Evolutionary conservation across 2,329 filamentous ascomycete genomes (phyloP), one percentile per base, ranked within the genome.

Genomic region (Trichoderma aggressivum): DNA sequence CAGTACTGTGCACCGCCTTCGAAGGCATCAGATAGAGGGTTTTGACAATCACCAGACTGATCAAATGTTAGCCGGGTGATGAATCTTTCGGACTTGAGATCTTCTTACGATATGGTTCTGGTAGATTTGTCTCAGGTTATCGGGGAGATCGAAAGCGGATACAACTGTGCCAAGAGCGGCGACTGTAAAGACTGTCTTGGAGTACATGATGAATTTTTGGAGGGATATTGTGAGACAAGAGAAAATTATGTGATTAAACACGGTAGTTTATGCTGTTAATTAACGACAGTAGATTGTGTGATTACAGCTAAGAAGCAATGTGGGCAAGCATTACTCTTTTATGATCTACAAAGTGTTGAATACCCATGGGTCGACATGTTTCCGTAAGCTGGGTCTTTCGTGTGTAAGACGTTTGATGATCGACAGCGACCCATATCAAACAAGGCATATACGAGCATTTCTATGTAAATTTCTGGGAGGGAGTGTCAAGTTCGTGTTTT

Each of bases 1-100:
- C 73, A 74, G 64, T 74, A 73, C n/a, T 64, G 58, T 14, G 72
- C 67, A n/a, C 75, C 70, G 30, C 71, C 70, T 11, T 18, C 18
- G 50, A 73, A 73, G 2, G 66, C 32, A 18, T 24, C 61, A 12
- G 73, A 74, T 10, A 74, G 50, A 47, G 76, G 73, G 71, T 74
- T 78, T 71, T 67, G 71, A 21, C 75, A 74, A 30, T 74, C 73
- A 30, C 78, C 78, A 6, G 80, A 78, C 77, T 84, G 14, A 5
- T 18, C 14, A 26, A 47, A 7, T 61, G 43, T 50, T 50, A 50
- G 43, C 28, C 55, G 47, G 7, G 18, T 21, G 4, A 14, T 55
- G 14, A 10, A 36, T n/a, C 26, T 32, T 7, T 14, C 0, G 10
- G 18, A 18, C 18, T 4, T 12, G 24, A 18, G 1, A 12, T 32